phyloP scores from a whole-genome alignment of 768 basidiomycete species.

The Hirschioporus abietinus region DNA sequence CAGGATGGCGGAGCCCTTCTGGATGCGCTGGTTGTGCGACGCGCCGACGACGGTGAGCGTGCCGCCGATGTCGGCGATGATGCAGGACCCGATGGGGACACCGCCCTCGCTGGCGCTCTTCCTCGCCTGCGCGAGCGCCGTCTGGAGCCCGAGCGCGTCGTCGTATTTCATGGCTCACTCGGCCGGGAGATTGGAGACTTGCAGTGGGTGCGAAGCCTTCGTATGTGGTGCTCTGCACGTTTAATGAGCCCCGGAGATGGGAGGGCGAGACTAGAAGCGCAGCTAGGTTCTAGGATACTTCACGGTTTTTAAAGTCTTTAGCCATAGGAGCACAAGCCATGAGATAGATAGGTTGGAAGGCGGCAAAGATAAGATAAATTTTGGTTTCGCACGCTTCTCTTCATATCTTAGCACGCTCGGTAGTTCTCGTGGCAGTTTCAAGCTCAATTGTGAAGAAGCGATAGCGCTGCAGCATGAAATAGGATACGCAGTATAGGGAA shows the following conservation, averaged over 20 bases:
- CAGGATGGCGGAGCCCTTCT: conserved; percentile 35
- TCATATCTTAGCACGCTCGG: background rate
- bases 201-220: too few relatives aligned
- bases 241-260: too few relatives aligned
- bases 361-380: background rate
- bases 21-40: conserved; percentile 41
- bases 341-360: background rate
- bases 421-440: background rate
- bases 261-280: too few relatives aligned
- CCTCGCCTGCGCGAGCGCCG: conserved; percentile 36
- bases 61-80: conserved; percentile 25
- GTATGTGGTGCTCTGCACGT: too few relatives aligned
- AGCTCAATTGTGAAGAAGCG: background rate
- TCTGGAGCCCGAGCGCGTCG: conserved; percentile 27
- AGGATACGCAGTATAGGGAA: background rate
- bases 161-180: conserved; percentile 1
- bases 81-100: conserved; percentile 56
- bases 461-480: too few relatives aligned
- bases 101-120: conserved; percentile 48
- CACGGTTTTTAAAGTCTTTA: background rate
- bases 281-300: too few relatives aligned
- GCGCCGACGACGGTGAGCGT: conserved; percentile 30
- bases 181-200: too few relatives aligned
- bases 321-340: background rate
- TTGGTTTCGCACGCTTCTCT: background rate